Evolutionary conservation across 2,329 filamentous ascomycete species (phyloP).

Genomic region (Monosporascus sp.): DNA sequence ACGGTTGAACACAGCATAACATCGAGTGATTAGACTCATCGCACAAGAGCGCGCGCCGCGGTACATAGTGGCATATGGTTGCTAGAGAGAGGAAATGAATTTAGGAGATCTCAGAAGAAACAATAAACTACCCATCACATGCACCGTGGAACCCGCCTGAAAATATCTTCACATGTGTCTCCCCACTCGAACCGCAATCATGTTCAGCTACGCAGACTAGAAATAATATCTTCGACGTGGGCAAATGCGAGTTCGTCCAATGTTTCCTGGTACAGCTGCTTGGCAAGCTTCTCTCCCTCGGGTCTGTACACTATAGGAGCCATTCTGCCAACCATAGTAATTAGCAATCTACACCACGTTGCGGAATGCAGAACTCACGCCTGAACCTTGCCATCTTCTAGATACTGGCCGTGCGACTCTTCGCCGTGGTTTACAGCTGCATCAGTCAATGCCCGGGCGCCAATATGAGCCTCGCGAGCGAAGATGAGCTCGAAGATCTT

Average conservation of each 20-base stretch:
- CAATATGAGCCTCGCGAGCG: not conserved
- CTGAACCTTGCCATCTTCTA: slow-evolving; percentile 1
- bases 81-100: too few relatives aligned
- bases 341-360: not conserved
- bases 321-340: not conserved
- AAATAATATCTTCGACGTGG: too few relatives aligned
- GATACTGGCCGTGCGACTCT: slow-evolving; percentile 3
- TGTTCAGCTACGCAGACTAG: too few relatives aligned
- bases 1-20: too few relatives aligned
- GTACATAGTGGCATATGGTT: too few relatives aligned
- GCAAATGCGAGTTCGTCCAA: not conserved
- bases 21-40: too few relatives aligned
- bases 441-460: not conserved
- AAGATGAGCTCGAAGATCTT: not conserved
- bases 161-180: too few relatives aligned
- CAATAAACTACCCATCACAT: too few relatives aligned
- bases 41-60: too few relatives aligned
- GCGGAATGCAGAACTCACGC: slow-evolving; percentile 1
- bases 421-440: slow-evolving; percentile 1
- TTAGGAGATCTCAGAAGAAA: too few relatives aligned
- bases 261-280: slow-evolving; percentile 1
- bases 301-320: slow-evolving; percentile 2
- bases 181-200: too few relatives aligned
- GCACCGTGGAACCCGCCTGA: too few relatives aligned
- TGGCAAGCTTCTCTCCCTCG: not conserved